These are phyloP conservation scores for Ogataea paradorogensis DNA, from an alignment of 805 yeast species.

Conservation along the genomic window DNA sequence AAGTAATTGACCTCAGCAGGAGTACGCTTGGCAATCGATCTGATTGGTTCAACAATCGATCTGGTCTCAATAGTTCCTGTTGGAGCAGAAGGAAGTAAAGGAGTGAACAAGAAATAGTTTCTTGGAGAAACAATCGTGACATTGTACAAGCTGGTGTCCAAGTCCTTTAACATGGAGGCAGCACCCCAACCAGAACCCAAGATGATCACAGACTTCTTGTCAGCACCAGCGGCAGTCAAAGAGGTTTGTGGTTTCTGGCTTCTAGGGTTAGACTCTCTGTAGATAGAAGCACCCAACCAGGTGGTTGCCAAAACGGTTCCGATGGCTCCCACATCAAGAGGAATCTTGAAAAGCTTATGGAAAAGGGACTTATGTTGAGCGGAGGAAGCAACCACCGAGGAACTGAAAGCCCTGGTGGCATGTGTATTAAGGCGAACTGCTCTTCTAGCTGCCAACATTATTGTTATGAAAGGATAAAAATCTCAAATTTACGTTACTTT, in stretches of 20 bases:
- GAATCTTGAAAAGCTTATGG: slow-evolving; percentile 26
- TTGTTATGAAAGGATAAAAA: not conserved
- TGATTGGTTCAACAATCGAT: slow-evolving; percentile 52
- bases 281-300: slow-evolving; percentile 39
- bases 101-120: slow-evolving; percentile 55
- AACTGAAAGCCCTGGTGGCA: slow-evolving; percentile 23
- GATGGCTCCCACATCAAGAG: slow-evolving; percentile 28
- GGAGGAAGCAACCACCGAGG: slow-evolving; percentile 17
- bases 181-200: slow-evolving; percentile 61
- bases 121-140: slow-evolving; percentile 54
- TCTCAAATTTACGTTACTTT: not conserved
- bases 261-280: slow-evolving; percentile 41
- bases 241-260: slow-evolving; percentile 44
- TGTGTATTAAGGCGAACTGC: slow-evolving; percentile 7
- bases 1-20: slow-evolving; percentile 51
- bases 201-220: slow-evolving; percentile 39
- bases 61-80: slow-evolving; percentile 54
- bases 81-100: slow-evolving; percentile 53
- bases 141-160: slow-evolving; percentile 52
- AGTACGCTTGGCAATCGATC: slow-evolving; percentile 48
- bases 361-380: slow-evolving; percentile 20
- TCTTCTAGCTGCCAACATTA: slow-evolving; percentile 13
- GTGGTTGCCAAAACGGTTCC: slow-evolving; percentile 28
- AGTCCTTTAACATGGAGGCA: slow-evolving; percentile 48
- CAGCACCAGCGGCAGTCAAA: slow-evolving; percentile 42